Conservation (phyloP, 345 rosid species). For the Trapa incisa region DNA sequence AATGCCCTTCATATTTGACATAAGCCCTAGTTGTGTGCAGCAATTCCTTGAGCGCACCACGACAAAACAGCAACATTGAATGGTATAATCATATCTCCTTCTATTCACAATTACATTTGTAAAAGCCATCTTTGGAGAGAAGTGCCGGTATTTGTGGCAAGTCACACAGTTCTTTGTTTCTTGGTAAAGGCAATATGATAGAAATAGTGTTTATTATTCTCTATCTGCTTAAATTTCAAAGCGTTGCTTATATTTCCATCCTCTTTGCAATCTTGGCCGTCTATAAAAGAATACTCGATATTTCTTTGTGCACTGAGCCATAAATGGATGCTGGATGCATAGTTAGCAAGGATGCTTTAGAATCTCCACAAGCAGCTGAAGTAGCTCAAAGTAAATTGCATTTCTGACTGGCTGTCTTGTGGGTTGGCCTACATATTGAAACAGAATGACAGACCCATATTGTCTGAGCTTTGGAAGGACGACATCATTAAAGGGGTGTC, state of each 20-base stretch:
- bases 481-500: neutral
- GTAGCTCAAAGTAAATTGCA: neutral
- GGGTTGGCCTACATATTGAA: neutral
- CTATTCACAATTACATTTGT: neutral
- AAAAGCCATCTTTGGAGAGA: neutral
- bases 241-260: neutral
- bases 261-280: neutral
- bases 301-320: neutral
- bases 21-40: neutral
- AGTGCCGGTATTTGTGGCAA: neutral
- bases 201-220: neutral
- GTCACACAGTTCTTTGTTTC: neutral
- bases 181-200: neutral
- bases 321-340: neutral
- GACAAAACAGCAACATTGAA: neutral
- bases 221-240: neutral
- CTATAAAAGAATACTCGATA: neutral
- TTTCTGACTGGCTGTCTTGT: neutral
- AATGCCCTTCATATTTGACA: constrained; percentile 2
- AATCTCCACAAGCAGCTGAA: neutral
- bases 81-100: neutral
- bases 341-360: neutral
- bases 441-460: neutral
- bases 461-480: neutral
- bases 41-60: neutral